phyloP scores from a whole-genome alignment of 192 early-diverging fungal genomes.

The Chytriomyces sp. region DNA sequence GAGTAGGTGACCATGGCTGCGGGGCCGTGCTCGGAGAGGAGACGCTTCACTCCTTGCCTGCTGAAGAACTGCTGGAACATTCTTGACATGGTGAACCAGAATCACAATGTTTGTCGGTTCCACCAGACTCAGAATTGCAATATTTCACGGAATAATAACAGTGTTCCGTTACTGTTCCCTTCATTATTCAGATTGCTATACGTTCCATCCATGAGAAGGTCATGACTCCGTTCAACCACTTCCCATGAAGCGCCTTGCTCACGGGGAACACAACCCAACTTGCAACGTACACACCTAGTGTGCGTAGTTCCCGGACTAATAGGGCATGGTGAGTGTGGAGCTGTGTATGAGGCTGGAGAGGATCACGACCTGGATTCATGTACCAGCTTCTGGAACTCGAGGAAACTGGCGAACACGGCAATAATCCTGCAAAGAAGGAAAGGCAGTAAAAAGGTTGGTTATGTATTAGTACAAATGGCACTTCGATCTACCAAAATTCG shows the following conservation, averaged over 20 bases:
- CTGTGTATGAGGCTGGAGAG: neutral
- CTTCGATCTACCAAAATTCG: no score
- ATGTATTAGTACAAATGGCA: no score
- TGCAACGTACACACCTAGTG: conserved; percentile 9
- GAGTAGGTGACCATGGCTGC: conserved; percentile 39
- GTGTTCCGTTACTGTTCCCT: neutral
- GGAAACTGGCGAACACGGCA: no score
- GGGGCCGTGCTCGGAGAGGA: conserved; percentile 36
- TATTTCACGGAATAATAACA: no score
- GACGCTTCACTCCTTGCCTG: neutral
- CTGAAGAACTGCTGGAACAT: neutral
- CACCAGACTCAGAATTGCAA: no score
- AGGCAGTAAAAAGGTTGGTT: no score
- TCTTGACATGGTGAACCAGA: neutral
- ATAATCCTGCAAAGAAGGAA: no score
- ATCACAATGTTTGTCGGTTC: no score
- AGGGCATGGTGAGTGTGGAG: neutral
- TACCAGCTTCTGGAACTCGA: no score
- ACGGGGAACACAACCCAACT: conserved; percentile 8
- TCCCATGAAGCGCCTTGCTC: neutral
- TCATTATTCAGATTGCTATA: neutral
- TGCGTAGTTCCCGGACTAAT: conserved; percentile 1
- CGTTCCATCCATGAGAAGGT: neutral
- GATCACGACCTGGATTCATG: no score
- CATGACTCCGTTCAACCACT: conserved; percentile 6